A percentile compares a stretch with the other conserved stretches of the same genome.
These are phyloP conservation scores for Alternaria dauci DNA, from an alignment of 2,329 filamentous ascomycete genomes.

Conservation along the genomic window DNA sequence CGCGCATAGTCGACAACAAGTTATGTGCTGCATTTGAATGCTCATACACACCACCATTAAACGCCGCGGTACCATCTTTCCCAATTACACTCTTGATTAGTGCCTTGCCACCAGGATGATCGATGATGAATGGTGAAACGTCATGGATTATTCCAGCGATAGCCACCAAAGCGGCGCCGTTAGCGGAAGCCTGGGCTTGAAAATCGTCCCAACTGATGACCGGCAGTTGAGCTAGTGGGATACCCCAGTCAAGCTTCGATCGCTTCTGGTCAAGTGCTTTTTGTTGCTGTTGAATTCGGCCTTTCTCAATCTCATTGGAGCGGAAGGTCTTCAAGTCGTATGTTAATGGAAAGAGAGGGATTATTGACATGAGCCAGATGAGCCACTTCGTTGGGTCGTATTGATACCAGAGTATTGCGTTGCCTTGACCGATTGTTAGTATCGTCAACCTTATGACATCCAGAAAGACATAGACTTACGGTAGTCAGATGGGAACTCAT, in stretches of 20 bases:
- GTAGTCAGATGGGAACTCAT: conserved; percentile 50
- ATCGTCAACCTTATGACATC: accelerated
- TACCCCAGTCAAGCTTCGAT: conserved; percentile 49
- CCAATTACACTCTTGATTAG: conserved; percentile 48
- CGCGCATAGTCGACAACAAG: conserved; percentile 50
- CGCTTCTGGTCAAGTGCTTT: conserved; percentile 51
- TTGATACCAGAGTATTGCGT: conserved; percentile 50
- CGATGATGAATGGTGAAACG: conserved; percentile 45
- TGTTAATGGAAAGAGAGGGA: conserved; percentile 43
- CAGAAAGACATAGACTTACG: not conserved
- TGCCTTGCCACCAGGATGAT: conserved; percentile 51
- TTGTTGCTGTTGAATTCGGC: conserved; percentile 51
- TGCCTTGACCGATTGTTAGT: conserved; percentile 28
- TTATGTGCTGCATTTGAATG: conserved; percentile 54
- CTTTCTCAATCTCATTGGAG: conserved; percentile 50
- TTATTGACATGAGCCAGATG: conserved; percentile 45
- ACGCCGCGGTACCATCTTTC: conserved; percentile 52
- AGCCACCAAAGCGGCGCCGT: conserved; percentile 46
- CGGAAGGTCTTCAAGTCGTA: conserved; percentile 51
- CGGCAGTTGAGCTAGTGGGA: conserved; percentile 47
- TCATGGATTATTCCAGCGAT: conserved; percentile 52
- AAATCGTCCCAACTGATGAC: conserved; percentile 53
- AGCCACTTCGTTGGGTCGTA: conserved; percentile 55
- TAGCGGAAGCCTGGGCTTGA: conserved; percentile 33
- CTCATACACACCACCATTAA: conserved; percentile 53